These are phyloP conservation scores for Tuber calosporum DNA, from an alignment of 495 filamentous ascomycete genomes.

Conservation along the genomic window DNA sequence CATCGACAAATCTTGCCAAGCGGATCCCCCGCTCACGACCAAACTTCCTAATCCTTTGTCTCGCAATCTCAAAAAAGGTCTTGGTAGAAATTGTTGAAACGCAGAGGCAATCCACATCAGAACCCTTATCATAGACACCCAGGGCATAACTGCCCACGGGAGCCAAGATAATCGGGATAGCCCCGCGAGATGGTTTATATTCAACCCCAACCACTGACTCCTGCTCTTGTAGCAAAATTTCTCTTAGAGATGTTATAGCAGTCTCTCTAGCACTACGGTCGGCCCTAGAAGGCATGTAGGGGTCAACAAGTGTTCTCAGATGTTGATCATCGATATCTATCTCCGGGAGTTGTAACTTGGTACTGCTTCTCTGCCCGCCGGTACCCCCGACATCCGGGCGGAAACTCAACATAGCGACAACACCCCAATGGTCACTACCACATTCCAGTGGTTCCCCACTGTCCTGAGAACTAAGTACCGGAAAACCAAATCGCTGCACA, in stretches of 20 bases:
- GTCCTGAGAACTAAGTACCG: conserved; percentile 19
- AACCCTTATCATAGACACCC: conserved; percentile 50
- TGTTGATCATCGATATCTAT: conserved; percentile 17
- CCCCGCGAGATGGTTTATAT: conserved; percentile 22
- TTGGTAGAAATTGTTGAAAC: conserved; percentile 52
- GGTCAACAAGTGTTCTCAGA: conserved; percentile 20
- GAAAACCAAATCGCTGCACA: conserved; percentile 50
- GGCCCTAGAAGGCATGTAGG: conserved; percentile 45
- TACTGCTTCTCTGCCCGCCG: not conserved
- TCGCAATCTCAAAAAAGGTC: conserved; percentile 52
- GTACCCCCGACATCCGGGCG: not conserved
- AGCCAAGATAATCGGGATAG: conserved; percentile 46
- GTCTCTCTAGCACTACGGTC: conserved; percentile 45
- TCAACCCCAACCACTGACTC: conserved; percentile 6
- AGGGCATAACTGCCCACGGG: conserved; percentile 58
- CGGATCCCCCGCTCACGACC: conserved; percentile 43
- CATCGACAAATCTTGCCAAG: conserved; percentile 50
- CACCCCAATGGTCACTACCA: conserved; percentile 55
- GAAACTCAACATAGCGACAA: conserved; percentile 46
- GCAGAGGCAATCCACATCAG: conserved; percentile 55
- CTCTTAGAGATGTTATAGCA: conserved; percentile 46
- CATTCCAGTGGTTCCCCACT: conserved; percentile 29
- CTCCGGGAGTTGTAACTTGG: conserved; percentile 16
- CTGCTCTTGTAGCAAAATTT: conserved; percentile 42
- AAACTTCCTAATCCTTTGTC: conserved; percentile 46